phyloP scores from a whole-genome alignment of 1,284 basidiomycete genomes.

The Sanguinoderma infundibulare region DNA sequence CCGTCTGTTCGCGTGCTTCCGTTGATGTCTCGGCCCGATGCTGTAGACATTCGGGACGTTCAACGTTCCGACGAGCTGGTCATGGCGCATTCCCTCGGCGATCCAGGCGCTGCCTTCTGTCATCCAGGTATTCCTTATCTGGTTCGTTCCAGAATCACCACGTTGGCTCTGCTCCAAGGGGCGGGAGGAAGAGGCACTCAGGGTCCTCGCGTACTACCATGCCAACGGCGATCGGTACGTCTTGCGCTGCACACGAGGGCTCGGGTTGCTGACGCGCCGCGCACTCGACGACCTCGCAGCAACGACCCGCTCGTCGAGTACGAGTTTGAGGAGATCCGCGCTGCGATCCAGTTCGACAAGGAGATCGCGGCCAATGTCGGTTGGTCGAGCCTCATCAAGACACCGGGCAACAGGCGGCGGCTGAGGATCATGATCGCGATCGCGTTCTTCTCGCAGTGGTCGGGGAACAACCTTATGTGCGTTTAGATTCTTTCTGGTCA shows the following conservation, averaged over 20 bases:
- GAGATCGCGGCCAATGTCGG: constrained; percentile 46
- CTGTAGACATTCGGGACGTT: constrained; percentile 62
- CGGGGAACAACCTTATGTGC: constrained; percentile 64
- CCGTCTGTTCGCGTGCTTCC: neutral
- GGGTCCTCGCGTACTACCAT: constrained; percentile 57
- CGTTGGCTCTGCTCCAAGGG: constrained; percentile 63
- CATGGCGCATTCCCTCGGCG: constrained; percentile 65
- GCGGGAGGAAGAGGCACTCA: constrained; percentile 47
- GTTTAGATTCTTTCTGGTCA: constrained; percentile 4
- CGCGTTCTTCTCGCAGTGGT: constrained; percentile 70
- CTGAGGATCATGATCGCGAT: constrained; percentile 60
- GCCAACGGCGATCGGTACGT: constrained; percentile 54
- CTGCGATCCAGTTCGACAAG: constrained; percentile 54
- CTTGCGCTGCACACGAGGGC: neutral
- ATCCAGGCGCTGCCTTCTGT: constrained; percentile 64
- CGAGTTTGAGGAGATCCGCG: constrained; percentile 66
- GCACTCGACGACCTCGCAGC: constrained; percentile 27
- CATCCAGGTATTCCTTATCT: constrained; percentile 55
- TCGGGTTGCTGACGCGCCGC: neutral
- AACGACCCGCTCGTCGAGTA: constrained; percentile 62
- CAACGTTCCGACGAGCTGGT: constrained; percentile 54
- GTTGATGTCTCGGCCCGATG: constrained; percentile 10
- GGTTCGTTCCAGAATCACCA: constrained; percentile 63
- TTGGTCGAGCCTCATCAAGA: constrained; percentile 54
- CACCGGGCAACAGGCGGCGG: constrained; percentile 56